Conservation (phyloP, 2,329 filamentous ascomycete species). For the Colletotrichum lentis region DNA sequence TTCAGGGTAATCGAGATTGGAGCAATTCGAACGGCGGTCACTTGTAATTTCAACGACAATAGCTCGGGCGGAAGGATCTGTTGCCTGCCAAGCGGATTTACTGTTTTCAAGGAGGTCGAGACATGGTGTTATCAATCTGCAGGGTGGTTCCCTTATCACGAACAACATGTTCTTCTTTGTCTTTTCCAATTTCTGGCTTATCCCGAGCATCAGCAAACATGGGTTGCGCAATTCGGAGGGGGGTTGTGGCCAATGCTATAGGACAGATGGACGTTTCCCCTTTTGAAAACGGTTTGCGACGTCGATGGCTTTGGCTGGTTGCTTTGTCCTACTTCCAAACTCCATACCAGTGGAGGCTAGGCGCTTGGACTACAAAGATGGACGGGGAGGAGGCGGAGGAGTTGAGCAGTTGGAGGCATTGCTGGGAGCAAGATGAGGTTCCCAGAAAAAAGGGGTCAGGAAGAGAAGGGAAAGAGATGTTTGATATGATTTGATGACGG, state of each 20-base stretch:
- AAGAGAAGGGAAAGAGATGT: background rate
- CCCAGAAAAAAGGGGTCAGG: background rate
- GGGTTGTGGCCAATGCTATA: background rate
- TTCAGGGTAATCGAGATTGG: background rate
- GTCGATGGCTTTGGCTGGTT: slow-evolving; percentile 1
- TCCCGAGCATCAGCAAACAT: slow-evolving; percentile 25
- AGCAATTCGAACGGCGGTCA: slow-evolving; percentile 7
- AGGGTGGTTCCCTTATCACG: slow-evolving; percentile 20
- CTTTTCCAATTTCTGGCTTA: background rate
- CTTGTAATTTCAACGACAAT: slow-evolving; percentile 13
- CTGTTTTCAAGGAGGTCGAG: slow-evolving; percentile 5
- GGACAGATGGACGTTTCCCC: slow-evolving; percentile 1
- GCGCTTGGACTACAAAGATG: background rate
- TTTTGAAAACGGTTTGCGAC: background rate
- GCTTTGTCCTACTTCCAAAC: background rate
- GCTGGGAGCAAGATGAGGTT: slow-evolving; percentile 4
- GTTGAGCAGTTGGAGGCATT: background rate
- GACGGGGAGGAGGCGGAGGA: slow-evolving; percentile 19
- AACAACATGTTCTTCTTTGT: slow-evolving; percentile 23
- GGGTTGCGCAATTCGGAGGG: slow-evolving; percentile 1
- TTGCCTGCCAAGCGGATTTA: background rate
- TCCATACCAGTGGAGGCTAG: slow-evolving; percentile 5
- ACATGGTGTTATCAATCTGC: background rate
- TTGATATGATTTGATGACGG: slow-evolving; percentile 21
- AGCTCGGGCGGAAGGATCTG: background rate